These are phyloP conservation scores for Xylaria palmicola DNA, from an alignment of 495 filamentous ascomycete species.

Conservation along the genomic window DNA sequence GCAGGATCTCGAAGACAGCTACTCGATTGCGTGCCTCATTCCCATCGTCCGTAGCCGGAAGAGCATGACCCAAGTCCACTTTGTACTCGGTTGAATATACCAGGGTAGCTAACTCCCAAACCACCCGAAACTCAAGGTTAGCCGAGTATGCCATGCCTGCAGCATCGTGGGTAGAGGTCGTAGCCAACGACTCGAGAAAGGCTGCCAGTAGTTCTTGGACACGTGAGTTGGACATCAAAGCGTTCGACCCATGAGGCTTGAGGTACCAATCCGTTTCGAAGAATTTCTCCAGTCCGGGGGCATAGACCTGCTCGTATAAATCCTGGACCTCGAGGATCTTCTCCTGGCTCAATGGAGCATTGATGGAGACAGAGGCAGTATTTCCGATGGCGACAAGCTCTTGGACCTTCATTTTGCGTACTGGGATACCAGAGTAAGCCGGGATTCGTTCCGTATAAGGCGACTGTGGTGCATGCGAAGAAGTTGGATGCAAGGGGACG, in stretches of 20 bases:
- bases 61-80: constrained; percentile 24
- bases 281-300: constrained; percentile 71
- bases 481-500: constrained; percentile 22
- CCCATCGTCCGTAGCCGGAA: constrained; percentile 48
- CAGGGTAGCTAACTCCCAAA: constrained; percentile 62
- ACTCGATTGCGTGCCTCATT: constrained; percentile 64
- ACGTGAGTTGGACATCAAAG: constrained; percentile 55
- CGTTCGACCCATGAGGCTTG: constrained; percentile 32
- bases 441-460: constrained; percentile 35
- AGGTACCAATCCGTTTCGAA: constrained; percentile 85
- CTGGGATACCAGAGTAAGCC: constrained; percentile 56
- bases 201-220: constrained; percentile 63
- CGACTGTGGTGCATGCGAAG: constrained; percentile 25
- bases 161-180: constrained; percentile 48
- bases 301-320: constrained; percentile 75
- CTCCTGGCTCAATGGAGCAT: constrained; percentile 54
- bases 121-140: constrained; percentile 66
- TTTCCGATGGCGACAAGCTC: constrained; percentile 71
- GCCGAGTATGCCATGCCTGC: constrained; percentile 60
- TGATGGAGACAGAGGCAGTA: constrained; percentile 57
- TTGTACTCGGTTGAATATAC: constrained; percentile 35
- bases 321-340: constrained; percentile 67
- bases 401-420: constrained; percentile 69
- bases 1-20: constrained; percentile 69
- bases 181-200: constrained; percentile 50